Base-by-base conservation (phyloP, 768 basidiomycete species). In the Rhodotorula graminis region DNA sequence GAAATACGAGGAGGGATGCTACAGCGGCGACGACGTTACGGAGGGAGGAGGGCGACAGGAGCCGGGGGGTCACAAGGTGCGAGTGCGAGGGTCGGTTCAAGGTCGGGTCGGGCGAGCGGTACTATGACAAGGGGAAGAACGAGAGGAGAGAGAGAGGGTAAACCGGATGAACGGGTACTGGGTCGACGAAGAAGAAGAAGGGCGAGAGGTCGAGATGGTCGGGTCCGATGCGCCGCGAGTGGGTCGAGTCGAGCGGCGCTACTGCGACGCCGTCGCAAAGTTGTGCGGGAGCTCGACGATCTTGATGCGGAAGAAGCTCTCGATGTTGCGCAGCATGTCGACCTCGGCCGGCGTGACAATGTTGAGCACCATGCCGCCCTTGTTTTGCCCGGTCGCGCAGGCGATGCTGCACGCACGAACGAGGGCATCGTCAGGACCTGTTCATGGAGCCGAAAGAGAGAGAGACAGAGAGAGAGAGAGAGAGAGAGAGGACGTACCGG, bases 271-370 rank as follows among this genome's bases (percentile, higher is more conserved):
- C 3, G 31, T 40, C 19, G 67, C 71, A 65, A 72, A 72, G 67
- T 72, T 72, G 42, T 59, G 67, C 53, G 71, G 71, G 4, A 72
- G 61, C 40, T 72, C 71, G 15, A n/a, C n/a, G 29, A 75, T 71
- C 57, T 69, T 75, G 70, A 60, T 59, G 9, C 74, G 64, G 86
- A 95, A 97, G 83, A 93, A 95, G 85, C 93, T 95, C 84, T 98
- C 95, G 85, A 97, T 97, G 77, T 91, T 91, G 79, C 95, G 87
- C 73, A 98, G 84, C 93, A 97, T 96, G 83, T 98, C 95, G 67
- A 97, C 94, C 37, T 75, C 74, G 46, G n/a, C 31, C 16, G 74
- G 74, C 50, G 70, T 71, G 42, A 98, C 94, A 78, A 98, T 93
- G 81, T 95, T 98, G 79, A 99, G 86, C 71, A 96, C 86, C 65